A percentile compares a stretch with the other conserved stretches of the same genome.
Evolutionary conservation across 768 basidiomycete species (phyloP).

Genomic region (Tylopilus rubrobrunneus): DNA sequence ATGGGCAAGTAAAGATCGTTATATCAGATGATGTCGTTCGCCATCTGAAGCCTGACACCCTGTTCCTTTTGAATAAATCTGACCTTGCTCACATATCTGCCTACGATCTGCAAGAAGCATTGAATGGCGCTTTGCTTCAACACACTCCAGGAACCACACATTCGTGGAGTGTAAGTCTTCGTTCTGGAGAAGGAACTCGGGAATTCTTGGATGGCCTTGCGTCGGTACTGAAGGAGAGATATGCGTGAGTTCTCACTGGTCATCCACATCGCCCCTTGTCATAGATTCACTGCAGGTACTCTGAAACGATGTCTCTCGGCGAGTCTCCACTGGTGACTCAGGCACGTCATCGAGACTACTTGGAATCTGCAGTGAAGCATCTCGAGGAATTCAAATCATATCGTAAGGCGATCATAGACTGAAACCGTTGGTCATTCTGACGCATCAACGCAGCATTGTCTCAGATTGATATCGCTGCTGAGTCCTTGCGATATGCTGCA

Average conservation of each 20-base stretch:
- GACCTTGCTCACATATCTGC: slow-evolving; percentile 43
- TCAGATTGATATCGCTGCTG: slow-evolving; percentile 81
- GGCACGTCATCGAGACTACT: slow-evolving; percentile 72
- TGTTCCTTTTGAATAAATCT: slow-evolving; percentile 76
- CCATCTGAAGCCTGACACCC: slow-evolving; percentile 54
- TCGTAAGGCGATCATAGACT: slow-evolving; percentile 20
- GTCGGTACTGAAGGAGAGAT: slow-evolving; percentile 36
- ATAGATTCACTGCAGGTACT: slow-evolving; percentile 11
- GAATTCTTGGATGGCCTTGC: slow-evolving; percentile 61
- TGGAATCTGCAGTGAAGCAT: slow-evolving; percentile 54
- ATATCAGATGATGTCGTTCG: slow-evolving; percentile 46
- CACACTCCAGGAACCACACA: not conserved
- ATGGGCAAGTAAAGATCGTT: slow-evolving; percentile 13
- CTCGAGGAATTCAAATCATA: slow-evolving; percentile 30
- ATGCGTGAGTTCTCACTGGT: slow-evolving; percentile 13
- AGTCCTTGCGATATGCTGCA: slow-evolving; percentile 84
- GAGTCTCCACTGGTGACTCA: slow-evolving; percentile 67
- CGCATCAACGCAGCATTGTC: slow-evolving; percentile 41
- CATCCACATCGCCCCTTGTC: not conserved
- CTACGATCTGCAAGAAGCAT: slow-evolving; percentile 15
- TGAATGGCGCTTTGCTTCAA: slow-evolving; percentile 12
- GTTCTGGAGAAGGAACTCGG: slow-evolving; percentile 50
- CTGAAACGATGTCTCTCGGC: slow-evolving; percentile 18
- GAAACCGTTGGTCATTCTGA: not conserved
- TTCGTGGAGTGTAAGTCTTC: slow-evolving; percentile 64